These are phyloP conservation scores for Brassica cretica DNA, from an alignment of 345 rosid species.

Conservation along the genomic window DNA sequence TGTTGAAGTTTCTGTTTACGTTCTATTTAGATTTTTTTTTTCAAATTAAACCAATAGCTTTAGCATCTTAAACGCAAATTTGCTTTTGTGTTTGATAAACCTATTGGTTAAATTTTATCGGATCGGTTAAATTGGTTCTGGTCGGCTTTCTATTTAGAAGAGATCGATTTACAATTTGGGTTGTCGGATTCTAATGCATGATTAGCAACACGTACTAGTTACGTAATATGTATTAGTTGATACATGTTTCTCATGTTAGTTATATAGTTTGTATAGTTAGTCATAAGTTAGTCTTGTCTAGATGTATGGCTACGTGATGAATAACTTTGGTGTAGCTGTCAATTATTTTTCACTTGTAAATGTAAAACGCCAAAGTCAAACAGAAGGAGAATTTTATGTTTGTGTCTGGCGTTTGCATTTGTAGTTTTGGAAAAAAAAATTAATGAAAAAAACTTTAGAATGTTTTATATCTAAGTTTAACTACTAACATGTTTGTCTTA, in stretches of 20 bases:
- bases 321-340: neutral
- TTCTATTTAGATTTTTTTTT: too few species aligned
- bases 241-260: neutral
- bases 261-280: neutral
- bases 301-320: neutral
- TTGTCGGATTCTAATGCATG: too few species aligned
- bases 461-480: neutral
- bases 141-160: neutral
- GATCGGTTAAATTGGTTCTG: neutral
- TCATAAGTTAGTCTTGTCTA: neutral
- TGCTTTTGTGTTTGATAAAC: neutral
- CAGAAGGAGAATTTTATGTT: neutral
- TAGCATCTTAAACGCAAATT: neutral
- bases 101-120: neutral
- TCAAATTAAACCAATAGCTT: neutral
- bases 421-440: neutral
- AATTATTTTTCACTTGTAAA: neutral
- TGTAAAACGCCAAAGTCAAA: neutral
- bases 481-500: neutral
- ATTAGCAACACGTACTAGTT: too few species aligned
- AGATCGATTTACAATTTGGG: too few species aligned
- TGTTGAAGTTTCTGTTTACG: neutral
- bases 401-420: neutral
- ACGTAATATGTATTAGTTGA: too few species aligned
- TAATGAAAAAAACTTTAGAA: neutral